Base-by-base conservation (phyloP, 257 asterid genomes). In the Nicotiana benthamiana region DNA sequence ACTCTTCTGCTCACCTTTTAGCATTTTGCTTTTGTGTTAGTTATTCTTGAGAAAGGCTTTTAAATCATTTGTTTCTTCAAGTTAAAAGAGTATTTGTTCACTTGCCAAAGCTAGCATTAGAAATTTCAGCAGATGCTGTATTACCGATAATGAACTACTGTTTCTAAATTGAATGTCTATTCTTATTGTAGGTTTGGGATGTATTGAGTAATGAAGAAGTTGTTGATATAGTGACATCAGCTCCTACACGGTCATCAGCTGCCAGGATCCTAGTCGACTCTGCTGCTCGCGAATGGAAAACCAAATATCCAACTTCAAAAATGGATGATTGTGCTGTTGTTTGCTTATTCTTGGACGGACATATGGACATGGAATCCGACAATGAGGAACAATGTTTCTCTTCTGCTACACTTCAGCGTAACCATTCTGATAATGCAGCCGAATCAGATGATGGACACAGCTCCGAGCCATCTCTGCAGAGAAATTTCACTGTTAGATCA, bases 311-410 rank as follows among this genome's bases (percentile, higher is more conserved):
- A 0, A 95, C 98, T 2, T 93, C 99, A 7, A 95, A 90, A 86
- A 95, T 92, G 97, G 99, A 95, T 16, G 98, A 95, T 75, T 95
- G 99, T 80, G 99, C 99, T 0, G 99, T 95, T 1, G 97, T 95
- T 40, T 93, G 98, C 91, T 82, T 93, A 77, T 95, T 91, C 70
- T 62, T 95, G 52, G 99, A 93, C 11, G 92, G 97, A 84, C 92
- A 95, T 75, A 95, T 95, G 96, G 98, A 93, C 68, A 75, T 92
- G 0, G 98, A 94, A 85, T 92, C 98, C 6, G 99, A 95, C 62
- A 87, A 88, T 0, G 98, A 93, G 17, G 97, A 92, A 62, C 98
- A 91, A 65, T 88, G 93, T 24, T 88, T 88, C 82, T 89, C 97
- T 5, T 94, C 98, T 4, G 95, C 93, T 4, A 89, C 97, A 24